Conservation (phyloP, 106 monocot genomes). For the Vanilla planifolia region DNA sequence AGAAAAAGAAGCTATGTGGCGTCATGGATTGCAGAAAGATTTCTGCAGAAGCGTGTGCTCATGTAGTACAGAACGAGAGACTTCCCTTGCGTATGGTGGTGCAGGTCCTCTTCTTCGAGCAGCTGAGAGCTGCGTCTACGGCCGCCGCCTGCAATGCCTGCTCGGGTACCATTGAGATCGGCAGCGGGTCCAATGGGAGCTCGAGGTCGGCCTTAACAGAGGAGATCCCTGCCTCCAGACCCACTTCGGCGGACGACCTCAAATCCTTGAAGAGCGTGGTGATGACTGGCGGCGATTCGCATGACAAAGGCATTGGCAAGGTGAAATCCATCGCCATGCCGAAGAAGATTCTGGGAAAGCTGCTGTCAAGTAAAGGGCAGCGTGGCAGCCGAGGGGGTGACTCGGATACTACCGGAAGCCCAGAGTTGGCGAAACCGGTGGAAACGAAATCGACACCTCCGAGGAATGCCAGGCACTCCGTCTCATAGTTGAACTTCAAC, state of each 20-base stretch:
- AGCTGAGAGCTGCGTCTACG: conserved; percentile 42
- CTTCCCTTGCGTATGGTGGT: conserved; percentile 77
- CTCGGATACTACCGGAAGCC: conserved; percentile 80
- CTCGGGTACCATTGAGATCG: conserved; percentile 11
- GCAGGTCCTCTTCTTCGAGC: conserved; percentile 87
- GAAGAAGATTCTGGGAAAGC: conserved; percentile 60
- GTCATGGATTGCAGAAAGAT: conserved; percentile 76
- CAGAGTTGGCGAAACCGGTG: conserved; percentile 32
- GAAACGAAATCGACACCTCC: conserved; percentile 53
- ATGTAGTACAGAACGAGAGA: conserved; percentile 92
- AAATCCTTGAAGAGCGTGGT: conserved; percentile 33
- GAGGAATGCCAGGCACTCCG: conserved; percentile 43
- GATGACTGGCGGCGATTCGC: conserved; percentile 11
- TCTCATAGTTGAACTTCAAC: conserved; percentile 26
- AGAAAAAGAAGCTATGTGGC: conserved; percentile 73
- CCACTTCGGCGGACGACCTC: conserved; percentile 24
- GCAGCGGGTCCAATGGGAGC: conserved; percentile 56
- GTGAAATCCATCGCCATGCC: conserved; percentile 36
- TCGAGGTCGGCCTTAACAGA: conserved; percentile 57
- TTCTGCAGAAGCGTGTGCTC: conserved; percentile 60
- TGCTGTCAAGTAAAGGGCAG: conserved; percentile 41
- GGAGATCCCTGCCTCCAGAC: conserved; percentile 47
- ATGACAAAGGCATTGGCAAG: conserved; percentile 15
- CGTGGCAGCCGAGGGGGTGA: conserved; percentile 11
- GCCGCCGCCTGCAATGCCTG: conserved; percentile 12